A percentile compares a stretch with the other conserved stretches of the same genome.
Evolutionary conservation across 2,329 filamentous ascomycete genomes (phyloP).

Genomic region (Cercospora canescens): DNA sequence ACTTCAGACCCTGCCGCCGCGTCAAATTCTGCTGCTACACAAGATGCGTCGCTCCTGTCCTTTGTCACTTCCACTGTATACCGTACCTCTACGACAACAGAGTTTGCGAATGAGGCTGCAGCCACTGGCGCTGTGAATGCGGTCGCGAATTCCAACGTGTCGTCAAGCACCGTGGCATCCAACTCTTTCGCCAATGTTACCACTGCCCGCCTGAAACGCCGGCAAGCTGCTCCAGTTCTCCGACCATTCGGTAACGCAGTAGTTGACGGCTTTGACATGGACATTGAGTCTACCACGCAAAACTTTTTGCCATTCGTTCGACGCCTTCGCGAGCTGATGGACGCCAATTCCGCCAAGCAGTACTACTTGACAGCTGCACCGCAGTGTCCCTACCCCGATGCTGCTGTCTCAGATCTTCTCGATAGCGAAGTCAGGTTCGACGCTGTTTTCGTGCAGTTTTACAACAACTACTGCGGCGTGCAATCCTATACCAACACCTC

Average conservation of each 20-base stretch:
- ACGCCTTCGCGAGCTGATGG: slow-evolving; percentile 35
- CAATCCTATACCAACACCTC: slow-evolving; percentile 34
- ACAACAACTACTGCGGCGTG: slow-evolving; percentile 50
- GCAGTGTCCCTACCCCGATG: slow-evolving; percentile 43
- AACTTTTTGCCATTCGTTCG: slow-evolving; percentile 58
- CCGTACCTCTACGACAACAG: background rate
- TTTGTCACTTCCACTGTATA: background rate
- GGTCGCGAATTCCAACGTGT: background rate
- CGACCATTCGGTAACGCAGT: slow-evolving; percentile 67
- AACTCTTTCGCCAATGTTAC: background rate
- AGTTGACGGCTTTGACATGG: slow-evolving; percentile 76
- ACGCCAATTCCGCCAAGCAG: slow-evolving; percentile 41
- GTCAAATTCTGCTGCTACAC: background rate
- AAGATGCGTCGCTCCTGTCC: background rate
- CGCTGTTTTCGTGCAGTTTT: slow-evolving; percentile 45
- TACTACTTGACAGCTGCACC: slow-evolving; percentile 44
- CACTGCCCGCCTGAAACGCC: background rate
- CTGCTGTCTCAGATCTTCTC: slow-evolving; percentile 32
- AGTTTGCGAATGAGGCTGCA: background rate
- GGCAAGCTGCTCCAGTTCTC: slow-evolving; percentile 36
- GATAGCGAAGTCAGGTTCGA: slow-evolving; percentile 65
- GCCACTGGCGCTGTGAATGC: background rate
- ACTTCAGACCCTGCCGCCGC: background rate
- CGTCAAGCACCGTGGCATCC: background rate
- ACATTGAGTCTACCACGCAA: slow-evolving; percentile 63